Evolutionary conservation across 805 yeast genomes (phyloP), one percentile per base, ranked within the genome.

Genomic region (Pichia manshurica): DNA sequence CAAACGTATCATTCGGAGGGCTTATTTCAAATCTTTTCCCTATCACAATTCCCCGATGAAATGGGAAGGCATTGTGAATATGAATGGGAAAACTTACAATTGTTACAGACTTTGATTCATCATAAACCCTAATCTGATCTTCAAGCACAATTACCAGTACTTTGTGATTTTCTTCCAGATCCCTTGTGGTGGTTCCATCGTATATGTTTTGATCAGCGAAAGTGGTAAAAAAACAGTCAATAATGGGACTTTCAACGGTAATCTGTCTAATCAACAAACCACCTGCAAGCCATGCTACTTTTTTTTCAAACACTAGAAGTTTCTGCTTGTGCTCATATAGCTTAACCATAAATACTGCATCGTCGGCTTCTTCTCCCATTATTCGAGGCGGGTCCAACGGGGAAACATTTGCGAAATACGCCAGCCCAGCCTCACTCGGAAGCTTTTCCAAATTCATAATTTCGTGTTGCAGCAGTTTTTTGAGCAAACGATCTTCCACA

Each of bases 61-160:
- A 84, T 10, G 84, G 74, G 50, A 83, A 74, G 2, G 84, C 90
- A 23, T 70, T 70, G 33, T 68, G 71, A 22, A 86, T 73, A 6
- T 68, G 67, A 53, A 88, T 86, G 0, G 96, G 95, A 52, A 89
- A 77, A 54, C 79, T 80, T 10, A 82, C 75, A 1, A 76, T 71
- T 48, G 77, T 77, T 1, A 77, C 70, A 25, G 77, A 71, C 2
- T 93, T 93, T 49, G 76, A 75, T 5, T 66, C 64, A 47, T 76
- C 75, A 59, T 83, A 87, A 1, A 87, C 72, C 49, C 82, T 71
- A 0, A 85, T 85, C 5, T 78, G 70, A 47, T 81, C 84, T 36
- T 64, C 62, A 42, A 84, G 64, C 28, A 87, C 74, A 1, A 88
- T 80, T 2, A 79, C 85, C 39, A 87, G 23, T 2, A 54, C 57